phyloP scores from a whole-genome alignment of 2,329 filamentous ascomycete species.

The Salinomyces thailandicus region DNA sequence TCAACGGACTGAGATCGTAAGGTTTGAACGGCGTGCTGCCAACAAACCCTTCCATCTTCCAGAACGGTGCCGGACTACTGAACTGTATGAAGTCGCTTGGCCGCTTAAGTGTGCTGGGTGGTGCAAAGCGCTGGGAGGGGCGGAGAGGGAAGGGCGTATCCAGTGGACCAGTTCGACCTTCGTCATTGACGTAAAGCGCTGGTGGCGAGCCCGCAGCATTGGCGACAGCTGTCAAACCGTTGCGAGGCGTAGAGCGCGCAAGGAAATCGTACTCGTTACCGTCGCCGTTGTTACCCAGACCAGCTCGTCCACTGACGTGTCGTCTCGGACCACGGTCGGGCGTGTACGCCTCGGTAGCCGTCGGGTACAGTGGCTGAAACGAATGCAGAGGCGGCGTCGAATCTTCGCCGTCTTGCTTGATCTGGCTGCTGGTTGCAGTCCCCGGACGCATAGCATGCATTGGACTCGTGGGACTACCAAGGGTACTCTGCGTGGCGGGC shows the following conservation, averaged over 20 bases:
- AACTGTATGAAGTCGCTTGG: conserved; percentile 81
- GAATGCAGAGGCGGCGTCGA: conserved; percentile 35
- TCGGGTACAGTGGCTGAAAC: conserved; percentile 33
- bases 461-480: conserved; percentile 42
- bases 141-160: conserved; percentile 29
- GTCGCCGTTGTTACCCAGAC: conserved; percentile 23
- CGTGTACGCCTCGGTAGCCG: conserved; percentile 43
- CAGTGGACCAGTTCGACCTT: conserved; percentile 23
- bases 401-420: conserved; percentile 21
- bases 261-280: conserved; percentile 21
- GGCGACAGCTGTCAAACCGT: conserved; percentile 26
- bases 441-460: conserved; percentile 38
- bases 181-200: conserved; percentile 29
- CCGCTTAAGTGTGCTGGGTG: conserved; percentile 68
- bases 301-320: conserved; percentile 17
- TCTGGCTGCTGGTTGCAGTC: conserved; percentile 31
- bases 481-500: conserved; percentile 24
- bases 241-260: conserved; percentile 23
- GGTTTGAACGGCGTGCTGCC: conserved; percentile 54
- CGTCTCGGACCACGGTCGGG: conserved; percentile 43
- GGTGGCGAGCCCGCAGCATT: conserved; percentile 29
- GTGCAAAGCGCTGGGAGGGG: conserved; percentile 54
- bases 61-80: conserved; percentile 75
- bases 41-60: conserved; percentile 71
- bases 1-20: conserved; percentile 29